A percentile compares a stretch with the other conserved stretches of the same genome.
These are phyloP conservation scores for Colletotrichum tropicicola DNA, from an alignment of 2,329 filamentous ascomycete species.

Conservation along the genomic window DNA sequence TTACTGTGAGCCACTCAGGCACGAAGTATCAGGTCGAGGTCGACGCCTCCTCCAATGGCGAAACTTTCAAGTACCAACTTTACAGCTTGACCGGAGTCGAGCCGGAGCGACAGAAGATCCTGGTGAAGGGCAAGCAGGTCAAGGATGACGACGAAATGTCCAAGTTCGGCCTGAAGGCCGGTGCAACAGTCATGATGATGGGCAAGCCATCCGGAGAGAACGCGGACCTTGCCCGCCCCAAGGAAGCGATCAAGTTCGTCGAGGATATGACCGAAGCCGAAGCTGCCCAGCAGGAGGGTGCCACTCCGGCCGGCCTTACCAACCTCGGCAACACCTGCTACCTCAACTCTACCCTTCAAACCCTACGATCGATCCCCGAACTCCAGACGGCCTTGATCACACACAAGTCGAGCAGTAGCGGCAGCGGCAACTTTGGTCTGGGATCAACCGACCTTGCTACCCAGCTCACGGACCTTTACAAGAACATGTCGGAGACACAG, in stretches of 20 bases:
- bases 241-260: constrained; percentile 84
- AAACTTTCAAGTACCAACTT: constrained; percentile 94
- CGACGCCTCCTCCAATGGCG: constrained; percentile 83
- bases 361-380: constrained; percentile 87
- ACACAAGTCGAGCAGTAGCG: constrained; percentile 62
- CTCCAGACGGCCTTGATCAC: constrained; percentile 80
- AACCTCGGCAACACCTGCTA: constrained; percentile 99
- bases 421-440: constrained; percentile 46
- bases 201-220: constrained; percentile 81
- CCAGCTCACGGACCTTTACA: constrained; percentile 84
- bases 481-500: constrained; percentile 89
- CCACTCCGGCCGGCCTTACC: constrained; percentile 85
- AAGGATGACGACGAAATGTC: constrained; percentile 93
- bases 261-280: constrained; percentile 99
- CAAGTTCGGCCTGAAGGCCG: constrained; percentile 84
- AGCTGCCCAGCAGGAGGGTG: constrained; percentile 81
- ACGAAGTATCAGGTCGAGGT: constrained; percentile 96
- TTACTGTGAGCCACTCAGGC: constrained; percentile 93
- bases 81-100: constrained; percentile 96
- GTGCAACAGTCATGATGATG: constrained; percentile 95
- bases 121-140: constrained; percentile 92
- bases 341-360: constrained; percentile 96
- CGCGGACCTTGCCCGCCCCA: constrained; percentile 73
- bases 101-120: constrained; percentile 93
- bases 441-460: constrained; percentile 30